A percentile compares a stretch with the other conserved stretches of the same genome.
Evolutionary conservation across 495 filamentous ascomycete genomes (phyloP).

Genomic region (Hyaloscypha finlandica): DNA sequence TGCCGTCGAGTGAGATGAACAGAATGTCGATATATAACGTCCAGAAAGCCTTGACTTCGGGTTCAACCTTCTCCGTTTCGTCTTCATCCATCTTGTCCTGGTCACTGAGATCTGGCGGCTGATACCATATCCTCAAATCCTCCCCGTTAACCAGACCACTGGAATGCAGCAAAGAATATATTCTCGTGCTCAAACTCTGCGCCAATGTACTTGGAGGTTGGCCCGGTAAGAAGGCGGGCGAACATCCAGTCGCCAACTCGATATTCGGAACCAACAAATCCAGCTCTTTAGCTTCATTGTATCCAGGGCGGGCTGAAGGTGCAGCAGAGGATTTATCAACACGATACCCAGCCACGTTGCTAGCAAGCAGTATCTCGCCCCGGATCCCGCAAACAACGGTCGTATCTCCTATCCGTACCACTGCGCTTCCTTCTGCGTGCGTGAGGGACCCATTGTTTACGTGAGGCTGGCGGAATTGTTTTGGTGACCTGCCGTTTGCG

Average conservation of each 20-base stretch:
- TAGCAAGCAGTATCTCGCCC: slow-evolving; percentile 76
- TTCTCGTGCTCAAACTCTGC: slow-evolving; percentile 77
- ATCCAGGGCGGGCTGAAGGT: slow-evolving; percentile 46
- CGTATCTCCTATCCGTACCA: slow-evolving; percentile 86
- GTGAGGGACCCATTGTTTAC: slow-evolving; percentile 79
- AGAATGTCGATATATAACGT: slow-evolving; percentile 89
- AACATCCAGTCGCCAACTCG: slow-evolving; percentile 85
- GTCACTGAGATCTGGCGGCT: slow-evolving; percentile 44
- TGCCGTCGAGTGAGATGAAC: slow-evolving; percentile 88
- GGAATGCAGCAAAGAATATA: slow-evolving; percentile 73
- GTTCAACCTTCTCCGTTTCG: slow-evolving; percentile 43
- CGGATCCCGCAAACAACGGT: slow-evolving; percentile 89
- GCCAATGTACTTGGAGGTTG: slow-evolving; percentile 76
- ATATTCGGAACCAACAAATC: slow-evolving; percentile 89
- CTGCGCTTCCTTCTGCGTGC: slow-evolving; percentile 84
- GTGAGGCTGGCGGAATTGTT: slow-evolving; percentile 66
- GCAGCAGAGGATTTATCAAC: slow-evolving; percentile 30
- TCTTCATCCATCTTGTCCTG: slow-evolving; percentile 43
- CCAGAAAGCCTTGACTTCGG: slow-evolving; percentile 83
- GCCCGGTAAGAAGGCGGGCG: slow-evolving; percentile 81
- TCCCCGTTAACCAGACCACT: slow-evolving; percentile 59
- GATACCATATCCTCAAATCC: slow-evolving; percentile 71
- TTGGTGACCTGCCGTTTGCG: slow-evolving; percentile 74
- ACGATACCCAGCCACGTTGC: slow-evolving; percentile 66
- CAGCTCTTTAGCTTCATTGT: slow-evolving; percentile 57